Evolutionary conservation across 495 filamentous ascomycete genomes (phyloP).

Genomic region (Aspergillus ellipticus): DNA sequence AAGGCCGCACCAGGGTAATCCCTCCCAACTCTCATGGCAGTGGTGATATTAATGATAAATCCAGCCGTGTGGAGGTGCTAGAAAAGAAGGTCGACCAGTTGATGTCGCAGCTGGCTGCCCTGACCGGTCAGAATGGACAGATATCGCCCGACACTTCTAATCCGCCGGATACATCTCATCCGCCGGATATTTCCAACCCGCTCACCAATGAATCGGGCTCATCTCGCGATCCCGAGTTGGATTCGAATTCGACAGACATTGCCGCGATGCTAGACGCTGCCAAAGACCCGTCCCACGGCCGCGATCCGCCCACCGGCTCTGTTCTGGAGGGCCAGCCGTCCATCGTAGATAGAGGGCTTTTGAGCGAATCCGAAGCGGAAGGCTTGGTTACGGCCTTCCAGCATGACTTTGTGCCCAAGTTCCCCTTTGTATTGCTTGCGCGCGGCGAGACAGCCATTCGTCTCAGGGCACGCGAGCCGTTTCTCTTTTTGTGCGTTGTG

Average conservation of each 20-base stretch:
- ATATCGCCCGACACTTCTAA: background rate
- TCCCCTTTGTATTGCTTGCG: constrained; percentile 20
- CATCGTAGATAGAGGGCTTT: constrained; percentile 20
- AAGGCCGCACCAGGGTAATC: constrained; percentile 8
- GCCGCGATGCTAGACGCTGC: background rate
- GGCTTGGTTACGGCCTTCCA: constrained; percentile 14
- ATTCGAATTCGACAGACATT: background rate
- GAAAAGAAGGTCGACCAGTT: constrained; percentile 1
- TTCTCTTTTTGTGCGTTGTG: constrained; percentile 22
- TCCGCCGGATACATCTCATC: too few species aligned
- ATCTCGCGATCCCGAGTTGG: background rate
- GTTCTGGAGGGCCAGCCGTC: constrained; percentile 18
- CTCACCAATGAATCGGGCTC: background rate
- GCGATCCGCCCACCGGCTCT: constrained; percentile 16
- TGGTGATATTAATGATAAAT: constrained; percentile 10
- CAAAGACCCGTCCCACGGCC: background rate
- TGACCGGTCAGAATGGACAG: background rate
- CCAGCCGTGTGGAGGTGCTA: constrained; percentile 20
- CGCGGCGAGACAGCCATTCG: constrained; percentile 11
- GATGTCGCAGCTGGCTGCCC: constrained; percentile 2
- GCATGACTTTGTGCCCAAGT: constrained; percentile 15
- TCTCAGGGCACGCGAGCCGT: constrained; percentile 14
- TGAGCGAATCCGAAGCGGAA: constrained; percentile 1
- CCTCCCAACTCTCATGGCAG: background rate
- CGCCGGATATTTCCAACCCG: background rate